Base-by-base conservation (phyloP, 495 filamentous ascomycete genomes). In the Immersiella caudata region DNA sequence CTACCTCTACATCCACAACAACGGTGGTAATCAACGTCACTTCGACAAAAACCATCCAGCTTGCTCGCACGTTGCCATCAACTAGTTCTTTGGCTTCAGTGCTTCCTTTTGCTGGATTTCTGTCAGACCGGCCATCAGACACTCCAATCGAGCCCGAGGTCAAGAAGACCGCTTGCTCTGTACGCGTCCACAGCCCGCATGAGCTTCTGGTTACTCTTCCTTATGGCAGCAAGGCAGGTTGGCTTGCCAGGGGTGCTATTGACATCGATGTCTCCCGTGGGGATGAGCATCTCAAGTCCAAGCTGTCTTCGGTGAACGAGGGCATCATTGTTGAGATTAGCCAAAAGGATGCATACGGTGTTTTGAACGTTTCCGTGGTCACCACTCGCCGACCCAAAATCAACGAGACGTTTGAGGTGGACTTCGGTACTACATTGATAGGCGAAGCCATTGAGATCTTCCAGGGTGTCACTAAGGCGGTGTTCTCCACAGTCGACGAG, bases 321-420 rank as follows among this genome's bases (percentile, higher is more conserved):
- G 82, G 82, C 1, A 76, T 84, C 60, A 26, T 82, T 25, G 76
- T 83, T n/a, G 77, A 79, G 59, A 71, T 84, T 36, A 65, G 66
- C 21, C 60, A 70, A 11, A 77, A 75, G 27, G 79, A 83, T 25
- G 81, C 80, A 18, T 66, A 83, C 26, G 81, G 79, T 33, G 68
- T 76, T 26, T 55, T 84, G 22, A 79, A 78, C 55, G 75, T 84
- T 21, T 75, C 78, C 0, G 79, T 84, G 46, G 75, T 78, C 54
- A 83, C 80, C 2, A 80, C 72, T 21, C 75, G 75, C 59, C 78
- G 72, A 46, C 81, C 82, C 21, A 81, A 75, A 68, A 75, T 83
- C 59, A 80, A 82, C 64, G 79, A 83, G 71, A 80, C 80, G 0
- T 81, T 80, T 59, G 73, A 75, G 25, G 68, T 83, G 7, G 73